A percentile compares a stretch with the other conserved stretches of the same genome.
phyloP scores from a whole-genome alignment of 352 stramenopile species.

The Phytophthora uliginosa region DNA sequence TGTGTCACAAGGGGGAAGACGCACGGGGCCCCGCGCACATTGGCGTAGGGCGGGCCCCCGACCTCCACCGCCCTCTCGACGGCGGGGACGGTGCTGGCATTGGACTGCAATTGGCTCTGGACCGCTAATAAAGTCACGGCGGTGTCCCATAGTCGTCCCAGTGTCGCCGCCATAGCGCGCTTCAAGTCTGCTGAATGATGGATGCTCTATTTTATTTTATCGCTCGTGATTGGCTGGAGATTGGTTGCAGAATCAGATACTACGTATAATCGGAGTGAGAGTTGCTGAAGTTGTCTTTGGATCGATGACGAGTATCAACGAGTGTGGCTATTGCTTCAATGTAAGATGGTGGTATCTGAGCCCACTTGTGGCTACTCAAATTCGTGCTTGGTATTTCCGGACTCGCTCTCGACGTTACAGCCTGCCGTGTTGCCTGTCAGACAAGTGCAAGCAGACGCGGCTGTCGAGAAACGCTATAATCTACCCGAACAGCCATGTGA shows the following conservation, averaged over 20 bases:
- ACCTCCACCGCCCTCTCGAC: conserved; percentile 55
- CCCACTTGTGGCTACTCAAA: conserved; percentile 15
- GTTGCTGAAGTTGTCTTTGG: neutral
- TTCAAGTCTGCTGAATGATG: neutral
- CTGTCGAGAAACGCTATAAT: neutral
- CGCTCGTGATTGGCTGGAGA: conserved; percentile 18
- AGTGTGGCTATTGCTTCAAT: neutral
- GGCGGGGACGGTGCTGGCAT: neutral
- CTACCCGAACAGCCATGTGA: neutral
- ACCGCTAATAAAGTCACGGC: conserved; percentile 46
- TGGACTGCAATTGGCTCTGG: conserved; percentile 36
- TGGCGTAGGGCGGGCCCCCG: conserved; percentile 46
- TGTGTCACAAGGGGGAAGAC: conserved; percentile 60
- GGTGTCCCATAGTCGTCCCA: conserved; percentile 30
- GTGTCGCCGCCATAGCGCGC: conserved; percentile 12
- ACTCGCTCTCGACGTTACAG: conserved; percentile 1
- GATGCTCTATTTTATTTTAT: neutral
- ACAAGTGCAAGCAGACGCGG: neutral
- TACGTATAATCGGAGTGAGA: neutral
- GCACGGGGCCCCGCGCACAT: conserved; percentile 52
- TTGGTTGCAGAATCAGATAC: neutral
- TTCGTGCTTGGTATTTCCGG: conserved; percentile 6
- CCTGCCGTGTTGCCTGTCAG: conserved; percentile 1
- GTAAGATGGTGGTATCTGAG: conserved; percentile 10
- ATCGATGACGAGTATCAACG: neutral